Evolutionary conservation across 768 basidiomycete species (phyloP).

Genomic region (Paxillus rubicundulus): DNA sequence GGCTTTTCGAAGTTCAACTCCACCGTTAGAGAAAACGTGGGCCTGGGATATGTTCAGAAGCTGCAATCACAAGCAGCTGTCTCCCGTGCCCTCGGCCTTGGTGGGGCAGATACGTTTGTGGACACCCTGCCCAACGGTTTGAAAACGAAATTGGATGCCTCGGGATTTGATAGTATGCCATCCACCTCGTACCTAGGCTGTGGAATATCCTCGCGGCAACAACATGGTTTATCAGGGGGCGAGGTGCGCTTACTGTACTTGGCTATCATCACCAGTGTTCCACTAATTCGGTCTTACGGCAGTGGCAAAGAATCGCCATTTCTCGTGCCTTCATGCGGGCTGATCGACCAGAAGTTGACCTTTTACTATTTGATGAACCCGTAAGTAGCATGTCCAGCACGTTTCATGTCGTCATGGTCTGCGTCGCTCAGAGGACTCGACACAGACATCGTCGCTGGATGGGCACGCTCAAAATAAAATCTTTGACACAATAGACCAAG

Average conservation of each 20-base stretch:
- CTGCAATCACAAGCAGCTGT: conserved; percentile 56
- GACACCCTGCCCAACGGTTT: conserved; percentile 67
- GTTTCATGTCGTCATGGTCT: conserved; percentile 3
- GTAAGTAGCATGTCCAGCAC: conserved; percentile 38
- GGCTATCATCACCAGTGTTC: conserved; percentile 11
- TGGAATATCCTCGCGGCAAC: conserved; percentile 35
- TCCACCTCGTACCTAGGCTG: conserved; percentile 27
- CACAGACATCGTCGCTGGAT: conserved; percentile 76
- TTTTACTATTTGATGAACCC: conserved; percentile 84
- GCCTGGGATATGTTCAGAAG: conserved; percentile 72
- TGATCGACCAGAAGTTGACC: conserved; percentile 67
- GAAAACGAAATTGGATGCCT: conserved; percentile 66
- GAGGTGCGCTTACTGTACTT: conserved; percentile 51
- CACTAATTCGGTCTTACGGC: conserved; percentile 16
- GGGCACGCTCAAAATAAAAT: conserved; percentile 77
- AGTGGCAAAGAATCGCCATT: conserved; percentile 89
- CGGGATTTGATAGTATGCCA: conserved; percentile 53
- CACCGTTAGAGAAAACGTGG: conserved; percentile 80
- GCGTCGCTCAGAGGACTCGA: neutral
- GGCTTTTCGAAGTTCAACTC: conserved; percentile 79
- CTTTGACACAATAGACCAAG: conserved; percentile 69
- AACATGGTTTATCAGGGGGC: conserved; percentile 78
- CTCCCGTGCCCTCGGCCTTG: conserved; percentile 63
- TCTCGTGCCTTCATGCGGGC: conserved; percentile 88
- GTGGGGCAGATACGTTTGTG: conserved; percentile 67